Percentiles rank a stretch among this genome's conserved stretches.
phyloP scores from a whole-genome alignment of 768 basidiomycete species.

The Kwoniella mangroviensis region DNA sequence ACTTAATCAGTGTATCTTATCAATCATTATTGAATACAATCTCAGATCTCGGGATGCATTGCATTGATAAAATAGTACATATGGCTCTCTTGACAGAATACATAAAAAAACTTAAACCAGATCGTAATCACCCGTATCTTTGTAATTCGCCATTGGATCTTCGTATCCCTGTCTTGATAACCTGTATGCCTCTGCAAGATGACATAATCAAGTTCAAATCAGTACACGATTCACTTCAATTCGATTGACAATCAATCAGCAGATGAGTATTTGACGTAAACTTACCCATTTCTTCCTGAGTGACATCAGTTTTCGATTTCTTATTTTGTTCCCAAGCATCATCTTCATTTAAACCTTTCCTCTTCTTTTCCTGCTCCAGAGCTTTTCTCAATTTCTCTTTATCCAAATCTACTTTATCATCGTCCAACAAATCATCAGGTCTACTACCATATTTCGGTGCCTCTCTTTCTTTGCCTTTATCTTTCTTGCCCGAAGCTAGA shows the following conservation, averaged over 20 bases:
- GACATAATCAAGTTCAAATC: constrained; percentile 1
- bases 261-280: neutral
- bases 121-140: constrained; percentile 62
- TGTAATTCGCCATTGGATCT: constrained; percentile 92
- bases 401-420: constrained; percentile 72
- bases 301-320: constrained; percentile 72
- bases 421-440: constrained; percentile 67
- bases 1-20: neutral
- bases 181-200: constrained; percentile 76
- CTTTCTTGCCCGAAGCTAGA: constrained; percentile 10
- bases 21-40: neutral
- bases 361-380: constrained; percentile 77
- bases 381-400: constrained; percentile 72
- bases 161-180: constrained; percentile 72
- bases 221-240: constrained; percentile 6
- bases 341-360: constrained; percentile 65
- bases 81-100: neutral
- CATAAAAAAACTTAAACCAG: neutral
- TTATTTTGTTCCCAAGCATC: constrained; percentile 63
- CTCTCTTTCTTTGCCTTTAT: constrained; percentile 24
- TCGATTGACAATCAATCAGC: no score
- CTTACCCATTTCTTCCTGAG: constrained; percentile 68
- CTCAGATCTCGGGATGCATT: neutral
- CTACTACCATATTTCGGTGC: constrained; percentile 69
- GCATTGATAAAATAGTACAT: constrained; percentile 4